These are phyloP conservation scores for Lyophyllum shimeji DNA, from an alignment of 768 basidiomycete species.

Conservation along the genomic window DNA sequence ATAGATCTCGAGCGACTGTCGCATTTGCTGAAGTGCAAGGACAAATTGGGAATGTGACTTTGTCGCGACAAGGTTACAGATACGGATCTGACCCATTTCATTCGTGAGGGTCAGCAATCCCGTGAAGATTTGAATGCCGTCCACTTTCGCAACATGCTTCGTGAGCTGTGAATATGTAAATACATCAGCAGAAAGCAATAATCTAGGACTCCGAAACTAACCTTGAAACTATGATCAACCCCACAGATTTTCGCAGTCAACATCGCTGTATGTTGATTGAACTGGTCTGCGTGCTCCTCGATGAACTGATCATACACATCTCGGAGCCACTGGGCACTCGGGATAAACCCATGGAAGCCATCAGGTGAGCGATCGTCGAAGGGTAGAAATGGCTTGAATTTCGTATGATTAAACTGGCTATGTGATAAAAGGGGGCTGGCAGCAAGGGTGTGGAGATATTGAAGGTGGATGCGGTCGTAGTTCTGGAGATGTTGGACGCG, in stretches of 20 bases:
- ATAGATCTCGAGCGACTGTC: conserved; percentile 24
- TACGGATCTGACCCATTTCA: conserved; percentile 24
- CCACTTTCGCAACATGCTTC: conserved; percentile 24
- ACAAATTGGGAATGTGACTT: conserved; percentile 32
- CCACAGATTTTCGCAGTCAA: conserved; percentile 14
- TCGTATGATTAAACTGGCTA: not conserved
- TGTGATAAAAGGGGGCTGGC: not conserved
- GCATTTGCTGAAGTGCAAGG: conserved; percentile 20
- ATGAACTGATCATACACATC: conserved; percentile 26
- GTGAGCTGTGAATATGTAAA: not conserved
- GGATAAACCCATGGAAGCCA: conserved; percentile 22
- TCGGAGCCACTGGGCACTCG: conserved; percentile 18
- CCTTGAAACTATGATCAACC: conserved; percentile 29
- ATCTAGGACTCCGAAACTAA: too few relatives aligned
- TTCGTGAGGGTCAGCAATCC: conserved; percentile 26
- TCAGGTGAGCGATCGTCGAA: not conserved
- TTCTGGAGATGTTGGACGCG: conserved; percentile 16
- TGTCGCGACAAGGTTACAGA: conserved; percentile 24
- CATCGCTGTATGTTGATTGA: conserved; percentile 27
- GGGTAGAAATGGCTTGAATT: conserved; percentile 2
- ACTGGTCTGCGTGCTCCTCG: conserved; percentile 13
- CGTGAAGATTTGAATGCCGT: conserved; percentile 25
- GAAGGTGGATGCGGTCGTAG: conserved; percentile 18
- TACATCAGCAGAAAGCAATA: not conserved
- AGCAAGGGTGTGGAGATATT: conserved; percentile 8